These are phyloP conservation scores for Exophiala phaeomuriformis DNA, from an alignment of 2,329 filamentous ascomycete species.

Conservation along the genomic window DNA sequence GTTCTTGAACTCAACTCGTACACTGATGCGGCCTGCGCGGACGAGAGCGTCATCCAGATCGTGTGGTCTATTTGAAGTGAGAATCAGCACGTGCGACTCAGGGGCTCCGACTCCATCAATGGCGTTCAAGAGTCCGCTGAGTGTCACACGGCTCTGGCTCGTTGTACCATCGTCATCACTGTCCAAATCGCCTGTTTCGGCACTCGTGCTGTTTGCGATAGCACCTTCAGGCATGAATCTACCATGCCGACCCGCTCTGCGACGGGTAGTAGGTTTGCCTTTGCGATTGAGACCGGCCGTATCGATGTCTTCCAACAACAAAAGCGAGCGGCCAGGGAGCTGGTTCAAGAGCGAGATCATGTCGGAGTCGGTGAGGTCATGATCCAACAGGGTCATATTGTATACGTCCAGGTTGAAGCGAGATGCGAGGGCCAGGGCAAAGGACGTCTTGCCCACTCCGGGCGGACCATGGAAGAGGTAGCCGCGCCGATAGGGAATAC, in stretches of 20 bases:
- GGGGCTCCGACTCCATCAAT: slow-evolving; percentile 76
- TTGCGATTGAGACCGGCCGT: slow-evolving; percentile 48
- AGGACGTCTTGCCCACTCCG: slow-evolving; percentile 65
- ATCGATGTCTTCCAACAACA: slow-evolving; percentile 64
- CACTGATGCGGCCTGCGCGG: slow-evolving; percentile 64
- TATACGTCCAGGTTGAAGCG: slow-evolving; percentile 62
- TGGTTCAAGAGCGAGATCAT: slow-evolving; percentile 54
- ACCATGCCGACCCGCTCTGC: not conserved
- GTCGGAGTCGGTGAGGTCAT: slow-evolving; percentile 57
- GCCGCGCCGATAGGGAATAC: slow-evolving; percentile 68
- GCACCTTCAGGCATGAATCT: not conserved
- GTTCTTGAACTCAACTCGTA: slow-evolving; percentile 54
- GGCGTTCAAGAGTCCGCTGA: slow-evolving; percentile 73
- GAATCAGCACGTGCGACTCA: slow-evolving; percentile 66
- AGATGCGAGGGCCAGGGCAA: slow-evolving; percentile 60
- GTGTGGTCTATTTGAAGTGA: slow-evolving; percentile 67
- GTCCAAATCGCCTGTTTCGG: slow-evolving; percentile 5
- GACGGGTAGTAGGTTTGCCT: slow-evolving; percentile 11
- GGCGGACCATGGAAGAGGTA: slow-evolving; percentile 73
- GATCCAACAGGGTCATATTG: slow-evolving; percentile 55
- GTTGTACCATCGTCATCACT: slow-evolving; percentile 18
- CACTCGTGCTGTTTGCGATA: not conserved
- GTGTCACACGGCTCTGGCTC: slow-evolving; percentile 47
- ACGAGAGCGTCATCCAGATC: slow-evolving; percentile 66
- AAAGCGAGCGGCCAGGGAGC: slow-evolving; percentile 57